Percentiles rank a stretch among this genome's conserved stretches.
phyloP scores from a whole-genome alignment of 2,329 filamentous ascomycete species.

The Zymoseptoria brevis region DNA sequence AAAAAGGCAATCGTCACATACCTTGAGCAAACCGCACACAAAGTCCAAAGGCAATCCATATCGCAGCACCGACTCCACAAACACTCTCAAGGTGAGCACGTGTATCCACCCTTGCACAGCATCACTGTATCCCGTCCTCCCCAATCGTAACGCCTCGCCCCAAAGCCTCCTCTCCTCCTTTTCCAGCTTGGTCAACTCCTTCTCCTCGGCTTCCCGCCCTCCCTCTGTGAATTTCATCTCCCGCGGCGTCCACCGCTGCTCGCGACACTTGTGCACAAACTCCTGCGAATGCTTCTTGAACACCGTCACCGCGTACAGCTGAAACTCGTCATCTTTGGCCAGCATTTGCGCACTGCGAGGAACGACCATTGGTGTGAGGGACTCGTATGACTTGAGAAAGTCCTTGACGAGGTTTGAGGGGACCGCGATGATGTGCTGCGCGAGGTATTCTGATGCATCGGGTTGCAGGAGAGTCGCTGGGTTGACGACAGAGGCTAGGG shows the following conservation, averaged over 20 bases:
- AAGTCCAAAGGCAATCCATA: constrained; percentile 91
- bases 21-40: constrained; percentile 75
- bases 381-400: constrained; percentile 84
- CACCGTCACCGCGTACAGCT: constrained; percentile 76
- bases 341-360: constrained; percentile 76
- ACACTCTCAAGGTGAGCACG: constrained; percentile 80
- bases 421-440: constrained; percentile 88
- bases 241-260: constrained; percentile 88
- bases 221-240: constrained; percentile 92
- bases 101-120: constrained; percentile 95
- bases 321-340: constrained; percentile 81
- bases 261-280: constrained; percentile 85
- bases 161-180: constrained; percentile 86
- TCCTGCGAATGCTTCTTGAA: constrained; percentile 88
- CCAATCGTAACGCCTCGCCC: constrained; percentile 81
- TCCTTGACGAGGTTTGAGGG: constrained; percentile 75
- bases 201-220: constrained; percentile 78
- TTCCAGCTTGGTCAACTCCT: constrained; percentile 72
- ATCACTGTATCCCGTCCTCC: constrained; percentile 90
- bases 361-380: constrained; percentile 81
- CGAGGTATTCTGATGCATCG: constrained; percentile 83
- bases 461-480: constrained; percentile 66
- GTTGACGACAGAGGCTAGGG: constrained; percentile 79
- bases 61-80: constrained; percentile 94
- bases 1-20: constrained; percentile 34